A percentile compares a stretch with the other conserved stretches of the same genome.
Conservation (phyloP, 2,329 filamentous ascomycete genomes). For the Fusarium pininemorale region DNA sequence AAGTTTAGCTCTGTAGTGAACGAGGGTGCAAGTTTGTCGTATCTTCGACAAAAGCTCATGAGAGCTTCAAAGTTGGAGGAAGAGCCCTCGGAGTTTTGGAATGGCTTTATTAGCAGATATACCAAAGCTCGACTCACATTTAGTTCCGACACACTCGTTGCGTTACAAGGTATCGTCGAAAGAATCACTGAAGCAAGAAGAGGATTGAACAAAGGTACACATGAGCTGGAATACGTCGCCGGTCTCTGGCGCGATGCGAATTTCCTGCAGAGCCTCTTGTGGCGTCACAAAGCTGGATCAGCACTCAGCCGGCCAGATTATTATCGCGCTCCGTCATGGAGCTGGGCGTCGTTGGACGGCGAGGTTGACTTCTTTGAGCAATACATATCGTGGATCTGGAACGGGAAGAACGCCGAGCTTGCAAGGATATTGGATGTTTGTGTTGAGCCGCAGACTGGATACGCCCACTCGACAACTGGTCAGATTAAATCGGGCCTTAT, state of each 20-base stretch:
- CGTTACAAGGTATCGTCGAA: neutral
- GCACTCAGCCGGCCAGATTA: accelerated
- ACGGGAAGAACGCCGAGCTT: neutral
- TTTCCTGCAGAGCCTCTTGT: neutral
- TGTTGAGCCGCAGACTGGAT: neutral
- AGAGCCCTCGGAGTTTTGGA: neutral
- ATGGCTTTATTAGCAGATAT: neutral
- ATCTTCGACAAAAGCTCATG: neutral
- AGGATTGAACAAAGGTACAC: accelerated
- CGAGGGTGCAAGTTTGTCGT: neutral
- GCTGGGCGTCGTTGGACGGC: neutral
- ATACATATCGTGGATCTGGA: conserved; percentile 1
- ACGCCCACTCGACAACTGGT: neutral
- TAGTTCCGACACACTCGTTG: neutral
- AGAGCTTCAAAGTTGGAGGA: neutral
- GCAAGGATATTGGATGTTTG: neutral
- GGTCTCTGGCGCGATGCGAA: neutral
- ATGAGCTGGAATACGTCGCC: neutral
- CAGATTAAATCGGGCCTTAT: neutral
- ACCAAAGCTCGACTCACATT: neutral
- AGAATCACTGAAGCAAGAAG: neutral
- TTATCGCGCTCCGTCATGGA: neutral
- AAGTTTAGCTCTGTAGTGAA: neutral
- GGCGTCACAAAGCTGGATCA: neutral
- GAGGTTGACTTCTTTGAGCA: neutral